Conservation (phyloP, 805 yeast species). For the Metschnikowia proteae region DNA sequence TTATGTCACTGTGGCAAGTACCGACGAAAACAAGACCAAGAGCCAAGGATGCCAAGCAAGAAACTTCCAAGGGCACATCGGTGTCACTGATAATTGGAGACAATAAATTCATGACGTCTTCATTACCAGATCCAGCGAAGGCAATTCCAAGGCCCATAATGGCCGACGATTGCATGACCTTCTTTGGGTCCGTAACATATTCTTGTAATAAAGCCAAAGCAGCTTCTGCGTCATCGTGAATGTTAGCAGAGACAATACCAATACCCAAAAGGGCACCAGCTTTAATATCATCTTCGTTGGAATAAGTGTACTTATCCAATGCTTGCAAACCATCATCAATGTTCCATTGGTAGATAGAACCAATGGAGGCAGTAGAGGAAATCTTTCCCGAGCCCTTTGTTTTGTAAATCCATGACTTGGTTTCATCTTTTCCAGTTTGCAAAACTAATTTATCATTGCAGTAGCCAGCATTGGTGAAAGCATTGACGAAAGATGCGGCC, state of each 20-base stretch:
- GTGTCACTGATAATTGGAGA: conserved; percentile 81
- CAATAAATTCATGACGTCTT: conserved; percentile 71
- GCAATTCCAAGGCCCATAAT: conserved; percentile 91
- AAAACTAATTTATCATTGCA: conserved; percentile 79
- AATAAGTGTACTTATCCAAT: conserved; percentile 82
- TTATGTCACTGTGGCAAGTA: conserved; percentile 89
- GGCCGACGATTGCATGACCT: conserved; percentile 70
- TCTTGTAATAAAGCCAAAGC: conserved; percentile 84
- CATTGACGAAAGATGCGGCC: conserved; percentile 92
- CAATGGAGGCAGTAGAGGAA: conserved; percentile 88
- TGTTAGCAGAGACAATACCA: conserved; percentile 88
- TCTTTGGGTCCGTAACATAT: conserved; percentile 62
- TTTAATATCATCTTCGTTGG: conserved; percentile 80
- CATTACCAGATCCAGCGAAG: conserved; percentile 90
- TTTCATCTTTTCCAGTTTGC: conserved; percentile 56
- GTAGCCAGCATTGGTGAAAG: conserved; percentile 87
- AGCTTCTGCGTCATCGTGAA: conserved; percentile 94
- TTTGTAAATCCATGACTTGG: conserved; percentile 80
- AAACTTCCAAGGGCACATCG: conserved; percentile 68
- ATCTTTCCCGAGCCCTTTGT: conserved; percentile 90
- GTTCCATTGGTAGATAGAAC: conserved; percentile 90
- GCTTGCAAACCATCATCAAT: conserved; percentile 82
- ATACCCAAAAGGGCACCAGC: conserved; percentile 97
- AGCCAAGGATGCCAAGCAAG: conserved; percentile 84
- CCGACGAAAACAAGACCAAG: conserved; percentile 95